These are phyloP conservation scores for Bryoglossum gracile DNA, from an alignment of 495 filamentous ascomycete genomes.

Conservation along the genomic window DNA sequence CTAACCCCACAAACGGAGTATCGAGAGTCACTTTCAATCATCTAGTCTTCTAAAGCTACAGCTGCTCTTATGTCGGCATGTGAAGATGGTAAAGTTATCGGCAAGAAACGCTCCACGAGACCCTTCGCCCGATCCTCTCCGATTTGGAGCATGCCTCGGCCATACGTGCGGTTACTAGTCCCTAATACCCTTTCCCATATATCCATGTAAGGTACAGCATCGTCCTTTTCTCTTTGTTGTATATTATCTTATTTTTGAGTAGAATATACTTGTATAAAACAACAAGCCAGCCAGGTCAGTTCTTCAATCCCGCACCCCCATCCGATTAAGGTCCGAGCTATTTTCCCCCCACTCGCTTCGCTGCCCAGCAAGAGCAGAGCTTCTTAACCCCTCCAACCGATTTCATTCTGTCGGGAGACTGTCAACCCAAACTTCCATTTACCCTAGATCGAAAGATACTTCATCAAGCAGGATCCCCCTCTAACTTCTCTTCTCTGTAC, in stretches of 20 bases:
- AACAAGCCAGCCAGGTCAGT: neutral
- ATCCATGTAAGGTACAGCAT: neutral
- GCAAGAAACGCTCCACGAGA: neutral
- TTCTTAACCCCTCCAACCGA: slow-evolving; percentile 15
- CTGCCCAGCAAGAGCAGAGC: slow-evolving; percentile 7
- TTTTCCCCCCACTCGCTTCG: slow-evolving; percentile 7
- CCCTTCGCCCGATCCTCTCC: slow-evolving; percentile 16
- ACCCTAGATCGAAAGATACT: slow-evolving; percentile 18
- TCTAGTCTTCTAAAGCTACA: too few relatives aligned
- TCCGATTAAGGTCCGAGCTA: neutral
- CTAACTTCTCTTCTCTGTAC: slow-evolving; percentile 13
- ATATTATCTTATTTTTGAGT: neutral
- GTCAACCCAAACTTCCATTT: slow-evolving; percentile 24
- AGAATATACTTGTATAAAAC: neutral
- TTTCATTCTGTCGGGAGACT: slow-evolving; percentile 11
- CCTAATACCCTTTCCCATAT: neutral
- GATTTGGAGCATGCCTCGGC: slow-evolving; percentile 18
- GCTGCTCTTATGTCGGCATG: slow-evolving; percentile 11
- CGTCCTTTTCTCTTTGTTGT: neutral
- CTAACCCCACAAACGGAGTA: too few relatives aligned
- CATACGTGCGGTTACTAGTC: neutral
- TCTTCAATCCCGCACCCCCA: slow-evolving; percentile 3
- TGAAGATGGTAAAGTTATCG: slow-evolving; percentile 11
- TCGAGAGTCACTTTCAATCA: too few relatives aligned
- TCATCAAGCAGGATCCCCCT: slow-evolving; percentile 10